Evolutionary conservation across 2,329 filamentous ascomycete species (phyloP), one percentile per base, ranked within the genome.

Genomic region (Elsinoe necatrix): DNA sequence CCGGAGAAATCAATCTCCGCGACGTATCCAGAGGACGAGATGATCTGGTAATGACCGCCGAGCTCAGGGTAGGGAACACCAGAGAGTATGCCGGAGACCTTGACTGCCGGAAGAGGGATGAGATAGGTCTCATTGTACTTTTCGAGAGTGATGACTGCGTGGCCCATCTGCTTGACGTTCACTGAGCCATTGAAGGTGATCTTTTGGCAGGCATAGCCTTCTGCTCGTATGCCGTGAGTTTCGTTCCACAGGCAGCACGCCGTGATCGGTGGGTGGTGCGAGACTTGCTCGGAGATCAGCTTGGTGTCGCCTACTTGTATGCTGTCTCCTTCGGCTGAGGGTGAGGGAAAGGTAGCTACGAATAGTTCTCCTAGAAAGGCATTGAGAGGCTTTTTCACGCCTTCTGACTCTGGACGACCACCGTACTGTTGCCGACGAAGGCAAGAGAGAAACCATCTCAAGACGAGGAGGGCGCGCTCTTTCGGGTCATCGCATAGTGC

Each of bases 361-460:
- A 77, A 78, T 0, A 77, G 55, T 56, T 78, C 75, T 0, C 75
- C 75, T 1, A 78, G 65, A 54, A 78, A 77, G 1, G 76, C 73
- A 59, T 78, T 78, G 48, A 79, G 63, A 0, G 77, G 76, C 60
- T 79, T 80, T 66, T 77, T 78, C 1, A 75, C 69, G 3, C 73
- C 74, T 12, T 74, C 69, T 21, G 62, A 65, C 31, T 71, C 69
- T 7, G 68, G 62, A n/a, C 72, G 67, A 3, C 74, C 73, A 1
- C 72, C 72, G 57, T 77, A 77, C 55, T 77, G 73, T 61, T 79
- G 76, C 7, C 73, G 72, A 55, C 71, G 72, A 18, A 78, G 63
- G 23, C 71, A 73, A 14, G 71, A 69, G 21, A 78, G 65, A 59
- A 78, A 78, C 68, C 75, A 77, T 60, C 77, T 76, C 14, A 78